A percentile compares a stretch with the other conserved stretches of the same genome.
Conservation (phyloP, 2,329 filamentous ascomycete genomes). For the Phyllosticta citriasiana region DNA sequence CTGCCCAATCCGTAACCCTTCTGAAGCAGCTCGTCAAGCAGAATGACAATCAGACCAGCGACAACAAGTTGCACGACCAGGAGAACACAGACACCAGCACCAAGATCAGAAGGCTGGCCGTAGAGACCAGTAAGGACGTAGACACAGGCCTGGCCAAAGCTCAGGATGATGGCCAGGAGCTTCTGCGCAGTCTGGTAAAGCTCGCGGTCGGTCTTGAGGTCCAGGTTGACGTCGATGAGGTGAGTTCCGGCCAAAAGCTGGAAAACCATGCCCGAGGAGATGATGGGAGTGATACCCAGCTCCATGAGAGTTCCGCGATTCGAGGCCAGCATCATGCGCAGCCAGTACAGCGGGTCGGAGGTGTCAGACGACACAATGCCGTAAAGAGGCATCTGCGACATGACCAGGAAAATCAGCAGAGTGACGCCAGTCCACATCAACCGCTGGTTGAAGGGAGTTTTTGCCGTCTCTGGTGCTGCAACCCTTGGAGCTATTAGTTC, state of each 20-base stretch:
- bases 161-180: slow-evolving; percentile 80
- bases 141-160: slow-evolving; percentile 93
- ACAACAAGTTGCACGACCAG: slow-evolving; percentile 96
- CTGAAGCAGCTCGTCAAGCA: slow-evolving; percentile 96
- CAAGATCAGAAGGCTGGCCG: slow-evolving; percentile 90
- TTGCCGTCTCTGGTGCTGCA: slow-evolving; percentile 82
- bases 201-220: slow-evolving; percentile 99
- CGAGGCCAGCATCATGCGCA: slow-evolving; percentile 99
- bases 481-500: slow-evolving; percentile 7
- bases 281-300: slow-evolving; percentile 91
- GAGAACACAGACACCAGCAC: slow-evolving; percentile 95
- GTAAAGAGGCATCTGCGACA: slow-evolving; percentile 96
- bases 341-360: slow-evolving; percentile 98
- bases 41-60: slow-evolving; percentile 96
- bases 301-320: slow-evolving; percentile 96
- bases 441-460: slow-evolving; percentile 91
- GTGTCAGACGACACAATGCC: slow-evolving; percentile 95
- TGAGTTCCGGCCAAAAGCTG: slow-evolving; percentile 98
- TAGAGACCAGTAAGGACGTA: slow-evolving; percentile 94
- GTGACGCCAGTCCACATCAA: slow-evolving; percentile 53
- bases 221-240: slow-evolving; percentile 99
- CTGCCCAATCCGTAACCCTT: slow-evolving; percentile 98
- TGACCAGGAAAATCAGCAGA: slow-evolving; percentile 96
- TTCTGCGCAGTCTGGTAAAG: slow-evolving; percentile 99
- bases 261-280: slow-evolving; percentile 99